phyloP scores from a whole-genome alignment of 192 early-diverging fungal species.

The Anaeromyces robustus region DNA sequence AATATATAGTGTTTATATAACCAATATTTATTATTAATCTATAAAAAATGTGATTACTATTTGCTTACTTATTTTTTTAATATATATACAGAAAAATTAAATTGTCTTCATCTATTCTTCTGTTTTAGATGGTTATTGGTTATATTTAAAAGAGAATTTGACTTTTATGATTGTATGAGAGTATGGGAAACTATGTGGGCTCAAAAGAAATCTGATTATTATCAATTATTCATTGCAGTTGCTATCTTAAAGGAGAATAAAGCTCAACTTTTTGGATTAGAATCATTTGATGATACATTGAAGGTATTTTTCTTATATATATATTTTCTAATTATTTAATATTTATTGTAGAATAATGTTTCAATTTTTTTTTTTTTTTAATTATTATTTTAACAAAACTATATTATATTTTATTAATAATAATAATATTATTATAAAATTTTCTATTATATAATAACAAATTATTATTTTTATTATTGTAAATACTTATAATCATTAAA shows the following conservation, averaged over 20 bases:
- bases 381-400: too few species aligned
- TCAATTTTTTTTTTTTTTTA: too few species aligned
- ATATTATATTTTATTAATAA: too few species aligned
- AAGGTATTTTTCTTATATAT: constrained; percentile 37
- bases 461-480: background rate
- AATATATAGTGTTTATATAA: too few species aligned
- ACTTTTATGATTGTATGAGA: constrained; percentile 60
- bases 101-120: constrained; percentile 85
- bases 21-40: too few species aligned
- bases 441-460: too few species aligned
- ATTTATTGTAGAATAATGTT: too few species aligned
- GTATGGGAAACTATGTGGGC: constrained; percentile 85
- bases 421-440: too few species aligned
- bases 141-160: constrained; percentile 94
- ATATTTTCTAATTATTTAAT: too few species aligned
- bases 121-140: constrained; percentile 97
- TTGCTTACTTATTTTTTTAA: constrained; percentile 1
- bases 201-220: constrained; percentile 55
- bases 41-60: too few species aligned
- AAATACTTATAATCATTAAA: background rate
- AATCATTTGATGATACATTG: constrained; percentile 80
- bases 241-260: constrained; percentile 87
- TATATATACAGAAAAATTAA: constrained; percentile 35
- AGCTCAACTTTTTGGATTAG: constrained; percentile 58
- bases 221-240: constrained; percentile 86